Evolutionary conservation across 108 stramenopile species (phyloP), one percentile per base, ranked within the genome.

Genomic region (Nitzschia sp.): DNA sequence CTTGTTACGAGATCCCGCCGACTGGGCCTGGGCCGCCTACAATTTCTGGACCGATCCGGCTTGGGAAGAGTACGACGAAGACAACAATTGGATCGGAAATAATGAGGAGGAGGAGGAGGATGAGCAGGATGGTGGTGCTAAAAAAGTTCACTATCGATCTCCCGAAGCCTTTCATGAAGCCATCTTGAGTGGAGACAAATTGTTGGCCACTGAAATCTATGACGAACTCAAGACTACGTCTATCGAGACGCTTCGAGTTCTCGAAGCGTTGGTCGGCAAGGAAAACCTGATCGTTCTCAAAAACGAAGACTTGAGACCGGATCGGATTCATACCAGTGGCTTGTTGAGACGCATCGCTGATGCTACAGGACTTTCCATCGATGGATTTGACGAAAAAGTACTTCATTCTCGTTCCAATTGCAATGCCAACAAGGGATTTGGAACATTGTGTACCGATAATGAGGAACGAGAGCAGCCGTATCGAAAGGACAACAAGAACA

Each of bases 151-250:
- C 46, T 69, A 69, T 46, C 56, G 68, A 31, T 52, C 47, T 28
- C 68, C 68, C 27, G 68, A 69, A 59, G 17, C 46, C 21, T 69
- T 69, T 58, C 68, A 69, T 69, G 68, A 69, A 35, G 16, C 58
- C 2, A 45, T 69, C 13, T 8, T 58, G 31, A 58, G 57, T 21
- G 57, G 41, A 17, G 53, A 34, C 13, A 67, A 67, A 41, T 55
- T 54, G 52, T 21, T 55, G 0, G 27, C 23, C 16, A 54, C 30
- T 25, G 21, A 29, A 54, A 28, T 34, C 2, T 53, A 54, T 19
- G 17, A 52, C 2, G 28, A 68, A 15, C 15, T 68, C 36, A 58
- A 55, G 22, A 26, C 41, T 30, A 55, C 15, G 8, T 32, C 56
- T 26, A n/a, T 58, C 26, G 5, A 33, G 4, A 15, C 13, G 33